Percentiles rank a stretch among this genome's conserved stretches.
phyloP scores from a whole-genome alignment of 129 eudicot species.

The Helianthus annuus region DNA sequence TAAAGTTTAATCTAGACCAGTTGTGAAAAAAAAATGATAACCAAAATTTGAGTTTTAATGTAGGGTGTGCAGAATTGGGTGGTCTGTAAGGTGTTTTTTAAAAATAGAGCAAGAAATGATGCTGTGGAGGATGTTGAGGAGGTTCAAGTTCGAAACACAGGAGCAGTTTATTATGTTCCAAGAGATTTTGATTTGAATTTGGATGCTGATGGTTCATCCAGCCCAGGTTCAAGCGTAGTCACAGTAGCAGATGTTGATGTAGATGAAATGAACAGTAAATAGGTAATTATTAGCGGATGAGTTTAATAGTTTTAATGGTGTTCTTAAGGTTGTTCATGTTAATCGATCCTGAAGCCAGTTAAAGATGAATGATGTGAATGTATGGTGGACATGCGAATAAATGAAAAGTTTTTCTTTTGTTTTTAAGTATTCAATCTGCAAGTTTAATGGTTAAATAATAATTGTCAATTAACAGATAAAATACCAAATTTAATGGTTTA shows the following conservation, averaged over 20 bases:
- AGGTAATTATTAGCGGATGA: background rate
- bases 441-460: too few species aligned
- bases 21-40: too few species aligned
- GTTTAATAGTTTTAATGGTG: background rate
- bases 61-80: conserved; percentile 73
- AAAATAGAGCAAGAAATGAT: conserved; percentile 32
- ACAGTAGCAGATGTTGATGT: conserved; percentile 58
- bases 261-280: conserved; percentile 73
- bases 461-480: too few species aligned
- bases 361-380: too few species aligned
- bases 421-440: too few species aligned
- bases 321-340: too few species aligned
- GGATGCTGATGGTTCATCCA: conserved; percentile 37
- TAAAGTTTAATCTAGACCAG: too few species aligned
- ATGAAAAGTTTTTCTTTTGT: too few species aligned
- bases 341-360: too few species aligned
- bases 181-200: conserved; percentile 43
- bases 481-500: too few species aligned
- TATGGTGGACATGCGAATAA: too few species aligned
- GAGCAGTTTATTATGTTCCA: conserved; percentile 16
- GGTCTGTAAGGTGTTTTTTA: conserved; percentile 73
- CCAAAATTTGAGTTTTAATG: background rate
- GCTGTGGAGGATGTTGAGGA: too few species aligned
- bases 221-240: conserved; percentile 78
- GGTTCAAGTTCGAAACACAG: background rate